These are phyloP conservation scores for Coemansia interrupta DNA, from an alignment of 192 early-diverging fungal genomes.

Conservation along the genomic window DNA sequence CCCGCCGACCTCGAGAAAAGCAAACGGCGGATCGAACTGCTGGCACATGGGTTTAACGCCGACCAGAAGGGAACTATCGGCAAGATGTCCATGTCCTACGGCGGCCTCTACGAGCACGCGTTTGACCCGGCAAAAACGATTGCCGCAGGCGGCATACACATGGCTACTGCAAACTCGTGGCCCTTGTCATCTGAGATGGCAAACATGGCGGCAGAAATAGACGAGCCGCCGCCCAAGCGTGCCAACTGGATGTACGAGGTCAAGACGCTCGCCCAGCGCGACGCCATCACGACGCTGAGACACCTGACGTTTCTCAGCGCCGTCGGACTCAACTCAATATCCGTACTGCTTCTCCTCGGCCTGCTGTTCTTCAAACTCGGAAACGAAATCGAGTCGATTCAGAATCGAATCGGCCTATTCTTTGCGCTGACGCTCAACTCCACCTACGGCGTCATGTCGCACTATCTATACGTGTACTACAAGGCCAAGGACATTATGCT, in stretches of 20 bases:
- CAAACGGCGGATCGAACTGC: constrained; percentile 32
- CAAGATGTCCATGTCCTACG: constrained; percentile 46
- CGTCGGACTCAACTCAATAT: constrained; percentile 50
- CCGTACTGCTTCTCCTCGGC: constrained; percentile 52
- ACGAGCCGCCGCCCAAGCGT: constrained; percentile 28
- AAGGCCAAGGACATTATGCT: constrained; percentile 57
- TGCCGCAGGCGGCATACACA: constrained; percentile 13
- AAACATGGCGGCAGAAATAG: constrained; percentile 6
- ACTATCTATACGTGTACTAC: constrained; percentile 53
- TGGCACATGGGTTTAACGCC: constrained; percentile 30
- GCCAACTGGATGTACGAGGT: constrained; percentile 42
- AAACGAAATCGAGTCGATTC: constrained; percentile 49
- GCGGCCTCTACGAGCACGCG: constrained; percentile 36
- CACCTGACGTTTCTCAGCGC: constrained; percentile 46
- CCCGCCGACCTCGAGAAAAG: constrained; percentile 38
- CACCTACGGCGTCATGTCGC: constrained; percentile 60
- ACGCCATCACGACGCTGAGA: constrained; percentile 42
- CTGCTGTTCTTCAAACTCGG: constrained; percentile 56
- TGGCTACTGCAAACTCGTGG: constrained; percentile 4
- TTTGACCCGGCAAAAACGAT: constrained; percentile 20
- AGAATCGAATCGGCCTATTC: constrained; percentile 53
- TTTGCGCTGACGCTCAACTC: constrained; percentile 56
- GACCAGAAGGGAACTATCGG: constrained; percentile 21
- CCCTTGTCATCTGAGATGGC: constrained; percentile 8
- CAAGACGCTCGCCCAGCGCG: constrained; percentile 38